These are phyloP conservation scores for Leucosporidium creatinivorum DNA, from an alignment of 768 basidiomycete genomes.

Conservation along the genomic window DNA sequence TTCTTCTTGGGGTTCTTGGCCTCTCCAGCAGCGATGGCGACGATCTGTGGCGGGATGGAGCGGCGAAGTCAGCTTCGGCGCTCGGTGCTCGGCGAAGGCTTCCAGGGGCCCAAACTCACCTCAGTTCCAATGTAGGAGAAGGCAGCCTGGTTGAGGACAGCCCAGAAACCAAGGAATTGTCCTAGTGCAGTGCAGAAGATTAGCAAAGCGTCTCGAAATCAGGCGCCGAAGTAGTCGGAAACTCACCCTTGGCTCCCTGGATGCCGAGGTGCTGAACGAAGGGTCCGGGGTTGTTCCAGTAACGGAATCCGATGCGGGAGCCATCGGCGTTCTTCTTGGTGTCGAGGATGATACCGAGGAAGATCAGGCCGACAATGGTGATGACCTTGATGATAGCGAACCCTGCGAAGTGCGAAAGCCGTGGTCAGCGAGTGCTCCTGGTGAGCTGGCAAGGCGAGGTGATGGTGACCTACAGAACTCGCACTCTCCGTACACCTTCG, in stretches of 20 bases:
- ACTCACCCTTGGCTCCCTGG: conserved; percentile 50
- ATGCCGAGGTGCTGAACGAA: conserved; percentile 58
- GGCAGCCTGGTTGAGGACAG: conserved; percentile 49
- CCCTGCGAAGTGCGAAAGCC: conserved; percentile 30
- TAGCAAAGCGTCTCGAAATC: conserved; percentile 38
- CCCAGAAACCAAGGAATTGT: conserved; percentile 64
- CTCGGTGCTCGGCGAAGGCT: neutral
- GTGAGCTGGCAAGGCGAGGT: too few relatives aligned
- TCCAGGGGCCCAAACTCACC: neutral
- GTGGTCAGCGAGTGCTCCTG: conserved; percentile 34
- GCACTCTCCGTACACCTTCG: conserved; percentile 16
- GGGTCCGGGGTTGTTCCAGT: conserved; percentile 64
- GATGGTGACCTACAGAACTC: neutral
- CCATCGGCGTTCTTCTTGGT: neutral
- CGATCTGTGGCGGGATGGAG: conserved; percentile 36
- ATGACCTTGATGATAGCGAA: conserved; percentile 45
- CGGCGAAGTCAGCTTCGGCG: neutral
- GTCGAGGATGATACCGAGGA: conserved; percentile 42
- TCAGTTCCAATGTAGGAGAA: conserved; percentile 55
- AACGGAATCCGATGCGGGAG: conserved; percentile 39
- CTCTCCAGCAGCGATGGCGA: conserved; percentile 48
- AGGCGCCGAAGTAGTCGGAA: conserved; percentile 62
- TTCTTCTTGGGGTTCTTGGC: conserved; percentile 50
- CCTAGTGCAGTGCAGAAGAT: conserved; percentile 43
- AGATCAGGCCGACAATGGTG: conserved; percentile 44